Evolutionary conservation across 176 grass and related monocot species (phyloP).

Genomic region (Pontederia paniculata): DNA sequence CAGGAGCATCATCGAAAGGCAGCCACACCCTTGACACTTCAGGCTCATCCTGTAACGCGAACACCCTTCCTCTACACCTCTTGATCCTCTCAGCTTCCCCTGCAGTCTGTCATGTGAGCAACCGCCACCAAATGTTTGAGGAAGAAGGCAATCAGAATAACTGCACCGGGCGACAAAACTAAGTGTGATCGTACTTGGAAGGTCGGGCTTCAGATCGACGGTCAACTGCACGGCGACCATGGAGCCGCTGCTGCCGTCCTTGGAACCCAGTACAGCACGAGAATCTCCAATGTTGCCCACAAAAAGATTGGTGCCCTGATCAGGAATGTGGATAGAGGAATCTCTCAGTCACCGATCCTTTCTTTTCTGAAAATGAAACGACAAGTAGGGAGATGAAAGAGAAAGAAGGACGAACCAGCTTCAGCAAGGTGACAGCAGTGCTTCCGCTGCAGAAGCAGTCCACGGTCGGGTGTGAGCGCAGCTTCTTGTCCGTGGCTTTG

Average conservation of each 20-base stretch:
- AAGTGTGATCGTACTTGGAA: slow-evolving; percentile 51
- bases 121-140: not conserved
- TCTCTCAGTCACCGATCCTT: not conserved
- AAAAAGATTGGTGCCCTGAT: slow-evolving; percentile 67
- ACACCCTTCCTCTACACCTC: slow-evolving; percentile 84
- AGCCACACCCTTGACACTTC: slow-evolving; percentile 98
- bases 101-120: slow-evolving; percentile 13
- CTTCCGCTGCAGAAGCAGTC: slow-evolving; percentile 88
- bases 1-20: slow-evolving; percentile 79
- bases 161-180: too few relatives aligned
- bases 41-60: slow-evolving; percentile 88
- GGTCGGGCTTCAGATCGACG: slow-evolving; percentile 91
- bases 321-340: not conserved
- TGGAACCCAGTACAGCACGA: slow-evolving; percentile 77
- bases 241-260: slow-evolving; percentile 26
- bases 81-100: slow-evolving; percentile 96
- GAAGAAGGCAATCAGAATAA: not conserved
- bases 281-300: slow-evolving; percentile 95
- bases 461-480: slow-evolving; percentile 60
- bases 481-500: slow-evolving; percentile 93
- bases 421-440: slow-evolving; percentile 82
- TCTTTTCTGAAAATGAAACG: not conserved
- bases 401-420: slow-evolving; percentile 34
- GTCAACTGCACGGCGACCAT: slow-evolving; percentile 72
- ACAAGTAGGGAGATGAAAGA: slow-evolving; percentile 12